These are phyloP conservation scores for Cornus kousa DNA, from an alignment of 148 eudicot species.

Conservation along the genomic window DNA sequence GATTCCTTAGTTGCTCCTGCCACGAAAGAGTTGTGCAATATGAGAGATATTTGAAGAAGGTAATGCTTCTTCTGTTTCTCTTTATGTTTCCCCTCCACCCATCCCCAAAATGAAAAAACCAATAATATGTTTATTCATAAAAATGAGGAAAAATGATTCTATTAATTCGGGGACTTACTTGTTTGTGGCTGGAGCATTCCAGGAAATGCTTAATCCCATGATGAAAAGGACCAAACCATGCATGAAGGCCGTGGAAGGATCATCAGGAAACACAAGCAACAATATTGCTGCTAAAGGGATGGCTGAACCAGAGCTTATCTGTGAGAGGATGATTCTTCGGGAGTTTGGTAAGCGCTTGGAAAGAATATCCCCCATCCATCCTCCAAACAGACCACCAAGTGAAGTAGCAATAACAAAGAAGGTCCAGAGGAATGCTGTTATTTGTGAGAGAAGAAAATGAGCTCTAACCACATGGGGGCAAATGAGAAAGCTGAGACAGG, in stretches of 20 bases:
- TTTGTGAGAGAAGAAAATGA: constrained; percentile 82
- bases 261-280: constrained; percentile 61
- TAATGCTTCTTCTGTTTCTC: not conserved
- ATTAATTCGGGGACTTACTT: constrained; percentile 34
- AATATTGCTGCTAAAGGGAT: constrained; percentile 79
- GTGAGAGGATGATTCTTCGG: constrained; percentile 78
- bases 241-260: constrained; percentile 47
- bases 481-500: constrained; percentile 86
- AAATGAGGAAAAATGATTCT: too few relatives aligned
- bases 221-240: constrained; percentile 60
- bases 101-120: too few relatives aligned
- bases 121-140: not conserved
- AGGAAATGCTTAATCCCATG: constrained; percentile 68
- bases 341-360: constrained; percentile 56
- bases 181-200: constrained; percentile 87
- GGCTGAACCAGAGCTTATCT: constrained; percentile 79
- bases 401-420: constrained; percentile 53
- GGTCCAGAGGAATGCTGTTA: constrained; percentile 65
- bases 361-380: constrained; percentile 78
- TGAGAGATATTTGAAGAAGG: not conserved
- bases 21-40: too few relatives aligned
- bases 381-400: constrained; percentile 75
- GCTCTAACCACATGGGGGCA: constrained; percentile 90
- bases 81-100: not conserved
- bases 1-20: too few relatives aligned